Base-by-base conservation (phyloP, 2,329 filamentous ascomycete genomes). In the Sporothrix brunneoviolacea region DNA sequence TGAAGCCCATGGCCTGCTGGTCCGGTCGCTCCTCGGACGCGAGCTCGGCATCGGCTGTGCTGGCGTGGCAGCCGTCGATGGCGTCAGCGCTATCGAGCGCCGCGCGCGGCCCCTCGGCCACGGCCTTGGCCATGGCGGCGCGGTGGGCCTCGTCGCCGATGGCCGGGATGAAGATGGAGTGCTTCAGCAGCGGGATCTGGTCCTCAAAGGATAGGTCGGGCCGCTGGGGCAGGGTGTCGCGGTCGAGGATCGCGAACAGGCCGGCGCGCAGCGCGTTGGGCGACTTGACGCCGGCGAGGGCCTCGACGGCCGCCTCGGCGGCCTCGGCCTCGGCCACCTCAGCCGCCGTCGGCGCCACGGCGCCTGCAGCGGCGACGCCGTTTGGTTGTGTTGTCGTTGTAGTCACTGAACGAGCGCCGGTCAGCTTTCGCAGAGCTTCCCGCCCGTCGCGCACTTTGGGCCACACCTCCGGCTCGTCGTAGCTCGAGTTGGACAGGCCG, bases 401-500 rank as follows among this genome's bases (percentile, higher is more conserved):
- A n/a, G n/a, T n/a, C n/a, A n/a, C n/a, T n/a, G n/a, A n/a, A n/a
- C n/a, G n/a, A n/a, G n/a, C n/a, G n/a, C n/a, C n/a, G n/a, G n/a
- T 65, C 1, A 67, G 65, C 30, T 70, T 64, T 3, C 60, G 60
- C 35, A 82, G 60, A 21, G 80, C 61, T 6, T 65, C 59, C 55
- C 71, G 74, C 9, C 81, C 82, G 35, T 69, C 65, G 12, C 68
- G 66, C 8, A 86, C 72, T 64, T 85, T 86, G 47, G 78, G 79
- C 82, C 82, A 86, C 30, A 70, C 65, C 2, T 70, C 63, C 0
- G 72, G 71, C 40, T 77, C 70, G 24, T 71, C 69, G 57, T 77
- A 84, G 4, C 74, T 70, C 2, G 80, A 74, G 62, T 86, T 86
- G 68, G 80, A 84, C 48, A 86, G 66, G 1, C 76, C 82, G 63